Percentiles rank a stretch among this genome's conserved stretches.
These are phyloP conservation scores for Aureobasidium musti DNA, from an alignment of 2,329 filamentous ascomycete species.

Conservation along the genomic window DNA sequence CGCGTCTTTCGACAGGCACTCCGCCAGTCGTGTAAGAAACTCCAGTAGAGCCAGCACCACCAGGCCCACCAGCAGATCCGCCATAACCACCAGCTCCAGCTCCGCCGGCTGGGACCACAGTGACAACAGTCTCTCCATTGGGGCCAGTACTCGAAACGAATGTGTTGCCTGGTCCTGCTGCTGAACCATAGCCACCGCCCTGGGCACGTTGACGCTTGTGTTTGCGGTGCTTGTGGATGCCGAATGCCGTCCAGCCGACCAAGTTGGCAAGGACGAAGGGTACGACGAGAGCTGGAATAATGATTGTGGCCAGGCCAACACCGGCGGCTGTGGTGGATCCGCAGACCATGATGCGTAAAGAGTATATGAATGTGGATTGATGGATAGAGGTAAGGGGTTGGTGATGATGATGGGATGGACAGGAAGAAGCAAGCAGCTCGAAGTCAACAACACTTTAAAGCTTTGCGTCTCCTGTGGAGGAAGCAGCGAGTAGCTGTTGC, in stretches of 20 bases:
- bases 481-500: not conserved
- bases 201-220: constrained; percentile 7
- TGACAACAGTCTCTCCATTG: not conserved
- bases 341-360: not conserved
- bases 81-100: not conserved
- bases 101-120: not conserved
- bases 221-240: constrained; percentile 3
- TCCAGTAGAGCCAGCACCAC: not conserved
- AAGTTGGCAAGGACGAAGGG: not conserved
- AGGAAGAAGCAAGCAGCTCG: not conserved
- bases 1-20: not conserved
- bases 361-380: not conserved
- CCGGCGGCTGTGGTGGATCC: not conserved
- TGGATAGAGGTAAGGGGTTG: not conserved
- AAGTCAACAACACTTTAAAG: not conserved
- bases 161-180: not conserved
- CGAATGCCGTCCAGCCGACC: not conserved
- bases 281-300: constrained; percentile 1
- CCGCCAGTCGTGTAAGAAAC: not conserved
- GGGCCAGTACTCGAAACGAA: not conserved
- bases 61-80: not conserved
- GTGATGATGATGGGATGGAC: not conserved
- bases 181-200: not conserved
- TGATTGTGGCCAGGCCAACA: not conserved
- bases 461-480: not conserved